phyloP scores from a whole-genome alignment of 257 asterid species.

The Orobanche coerulescens region DNA sequence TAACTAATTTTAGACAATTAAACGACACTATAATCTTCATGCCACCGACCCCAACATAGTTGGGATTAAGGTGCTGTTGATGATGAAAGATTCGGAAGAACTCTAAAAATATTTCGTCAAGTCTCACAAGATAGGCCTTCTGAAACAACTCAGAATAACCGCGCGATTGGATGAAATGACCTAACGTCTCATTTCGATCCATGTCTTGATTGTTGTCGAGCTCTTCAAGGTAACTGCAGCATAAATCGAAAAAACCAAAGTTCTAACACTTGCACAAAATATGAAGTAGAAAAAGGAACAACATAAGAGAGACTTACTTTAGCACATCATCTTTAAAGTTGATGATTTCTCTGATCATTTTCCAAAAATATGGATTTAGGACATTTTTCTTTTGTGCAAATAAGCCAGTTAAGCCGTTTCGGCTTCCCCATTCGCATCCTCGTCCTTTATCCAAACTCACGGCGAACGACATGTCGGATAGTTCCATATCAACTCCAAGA shows the following conservation, averaged over 20 bases:
- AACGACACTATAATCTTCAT: no score
- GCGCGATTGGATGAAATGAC: constrained; percentile 57
- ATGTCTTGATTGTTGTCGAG: constrained; percentile 70
- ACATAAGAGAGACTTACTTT: constrained; percentile 27
- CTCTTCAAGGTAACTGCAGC: constrained; percentile 70
- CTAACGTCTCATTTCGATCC: constrained; percentile 68
- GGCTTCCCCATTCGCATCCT: constrained; percentile 93
- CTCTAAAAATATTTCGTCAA: neutral
- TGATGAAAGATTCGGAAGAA: no score
- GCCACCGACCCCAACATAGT: no score
- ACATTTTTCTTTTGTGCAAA: constrained; percentile 82
- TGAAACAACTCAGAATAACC: constrained; percentile 78
- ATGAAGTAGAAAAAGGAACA: neutral
- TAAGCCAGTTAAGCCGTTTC: constrained; percentile 61
- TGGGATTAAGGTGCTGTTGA: no score
- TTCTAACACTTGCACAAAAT: neutral
- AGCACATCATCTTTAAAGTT: constrained; percentile 73
- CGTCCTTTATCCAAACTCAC: constrained; percentile 82
- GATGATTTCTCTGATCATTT: constrained; percentile 72
- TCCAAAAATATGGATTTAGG: constrained; percentile 71
- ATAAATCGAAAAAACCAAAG: neutral
- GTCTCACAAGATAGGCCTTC: constrained; percentile 89
- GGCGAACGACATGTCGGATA: constrained; percentile 86
- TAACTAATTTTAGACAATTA: no score
- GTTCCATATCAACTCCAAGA: constrained; percentile 92